These are phyloP conservation scores for Pneumocystis jirovecii DNA, from an alignment of 1,139 yeast species.

Conservation along the genomic window DNA sequence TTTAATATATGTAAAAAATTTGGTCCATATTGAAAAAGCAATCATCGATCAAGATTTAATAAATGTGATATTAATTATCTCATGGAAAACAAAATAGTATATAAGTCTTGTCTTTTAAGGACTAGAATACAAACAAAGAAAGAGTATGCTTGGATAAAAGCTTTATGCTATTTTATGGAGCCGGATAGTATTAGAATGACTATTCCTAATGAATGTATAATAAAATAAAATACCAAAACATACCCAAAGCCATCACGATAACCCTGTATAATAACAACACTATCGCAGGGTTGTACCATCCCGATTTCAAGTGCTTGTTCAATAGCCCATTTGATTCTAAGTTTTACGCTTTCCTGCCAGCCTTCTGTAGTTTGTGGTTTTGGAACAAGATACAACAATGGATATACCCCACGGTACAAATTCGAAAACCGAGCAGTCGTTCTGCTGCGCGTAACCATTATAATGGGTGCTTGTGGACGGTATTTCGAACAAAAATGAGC, in stretches of 20 bases:
- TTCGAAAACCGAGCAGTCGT: slow-evolving; percentile 89
- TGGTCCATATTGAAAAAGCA: too few species aligned
- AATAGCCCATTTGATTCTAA: slow-evolving; percentile 88
- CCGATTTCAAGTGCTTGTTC: slow-evolving; percentile 79
- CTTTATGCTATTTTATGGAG: not conserved
- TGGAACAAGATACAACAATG: slow-evolving; percentile 64
- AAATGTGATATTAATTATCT: too few species aligned
- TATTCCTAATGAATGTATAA: not conserved
- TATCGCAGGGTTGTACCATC: slow-evolving; percentile 73
- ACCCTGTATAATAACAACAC: slow-evolving; percentile 92
- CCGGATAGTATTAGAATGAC: not conserved
- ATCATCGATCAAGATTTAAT: too few species aligned
- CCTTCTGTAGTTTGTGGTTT: slow-evolving; percentile 41
- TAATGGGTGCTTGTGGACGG: slow-evolving; percentile 93
- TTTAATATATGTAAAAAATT: too few species aligned
- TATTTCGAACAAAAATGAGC: slow-evolving; percentile 94
- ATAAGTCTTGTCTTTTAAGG: not conserved
- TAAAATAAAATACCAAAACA: not conserved
- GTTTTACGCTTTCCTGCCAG: slow-evolving; percentile 96
- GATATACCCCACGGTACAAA: slow-evolving; percentile 96
- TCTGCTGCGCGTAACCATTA: slow-evolving; percentile 94
- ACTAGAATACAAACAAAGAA: not conserved
- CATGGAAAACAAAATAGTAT: not conserved
- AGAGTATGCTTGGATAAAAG: not conserved
- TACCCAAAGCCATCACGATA: slow-evolving; percentile 93